Evolutionary conservation across 208 protist species (phyloP).

Genomic region (Trypanosoma cruzi): DNA sequence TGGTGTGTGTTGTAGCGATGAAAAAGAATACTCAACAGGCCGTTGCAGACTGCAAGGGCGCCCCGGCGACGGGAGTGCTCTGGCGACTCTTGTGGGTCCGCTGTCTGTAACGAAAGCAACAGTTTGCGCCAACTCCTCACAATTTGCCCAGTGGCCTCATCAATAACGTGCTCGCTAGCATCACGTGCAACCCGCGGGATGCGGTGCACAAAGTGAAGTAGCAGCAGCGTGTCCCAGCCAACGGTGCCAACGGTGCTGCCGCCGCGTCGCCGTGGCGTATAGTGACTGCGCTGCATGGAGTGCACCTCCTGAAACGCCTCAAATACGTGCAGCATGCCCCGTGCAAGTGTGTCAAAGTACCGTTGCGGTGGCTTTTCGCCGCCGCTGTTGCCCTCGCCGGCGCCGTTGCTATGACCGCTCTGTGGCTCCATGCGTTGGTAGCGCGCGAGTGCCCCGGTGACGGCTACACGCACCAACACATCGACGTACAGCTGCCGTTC

Average conservation of each 20-base stretch:
- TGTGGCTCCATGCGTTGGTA: slow-evolving; percentile 32
- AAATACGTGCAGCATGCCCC: slow-evolving; percentile 74
- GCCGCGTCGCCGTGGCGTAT: slow-evolving; percentile 45
- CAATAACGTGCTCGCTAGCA: slow-evolving; percentile 60
- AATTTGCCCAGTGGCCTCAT: slow-evolving; percentile 65
- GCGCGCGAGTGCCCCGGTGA: slow-evolving; percentile 55
- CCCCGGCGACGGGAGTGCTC: slow-evolving; percentile 84
- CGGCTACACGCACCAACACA: slow-evolving; percentile 52
- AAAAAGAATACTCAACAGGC: slow-evolving; percentile 78
- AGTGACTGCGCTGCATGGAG: slow-evolving; percentile 71
- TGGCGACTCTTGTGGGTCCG: slow-evolving; percentile 51
- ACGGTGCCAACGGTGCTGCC: slow-evolving; percentile 65
- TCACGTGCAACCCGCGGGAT: slow-evolving; percentile 68
- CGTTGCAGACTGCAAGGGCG: slow-evolving; percentile 78
- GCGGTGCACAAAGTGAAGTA: slow-evolving; percentile 80
- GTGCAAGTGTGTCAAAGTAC: slow-evolving; percentile 53
- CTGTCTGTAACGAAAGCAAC: slow-evolving; percentile 70
- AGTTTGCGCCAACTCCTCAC: slow-evolving; percentile 85
- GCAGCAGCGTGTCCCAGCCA: slow-evolving; percentile 86
- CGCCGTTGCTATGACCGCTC: slow-evolving; percentile 17
- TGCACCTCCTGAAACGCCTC: slow-evolving; percentile 79
- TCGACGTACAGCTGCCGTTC: slow-evolving; percentile 55
- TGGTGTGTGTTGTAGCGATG: slow-evolving; percentile 83
- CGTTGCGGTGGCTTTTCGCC: slow-evolving; percentile 31
- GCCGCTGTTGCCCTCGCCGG: slow-evolving; percentile 3